Evolutionary conservation across 2,329 filamentous ascomycete species (phyloP).

Genomic region (Penicillium olsonii): DNA sequence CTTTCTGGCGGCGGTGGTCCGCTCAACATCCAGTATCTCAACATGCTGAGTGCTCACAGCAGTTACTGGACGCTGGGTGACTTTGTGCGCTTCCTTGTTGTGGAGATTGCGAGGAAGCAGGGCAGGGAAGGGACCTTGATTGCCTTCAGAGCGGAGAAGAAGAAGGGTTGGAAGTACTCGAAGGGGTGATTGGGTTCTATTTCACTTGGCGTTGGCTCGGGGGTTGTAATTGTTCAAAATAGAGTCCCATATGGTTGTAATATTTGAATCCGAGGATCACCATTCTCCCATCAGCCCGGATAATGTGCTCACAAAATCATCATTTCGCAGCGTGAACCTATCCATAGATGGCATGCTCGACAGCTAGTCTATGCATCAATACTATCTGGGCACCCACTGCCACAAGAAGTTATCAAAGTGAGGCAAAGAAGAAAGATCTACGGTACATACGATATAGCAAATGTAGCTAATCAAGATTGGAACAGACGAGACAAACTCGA

Average conservation of each 20-base stretch:
- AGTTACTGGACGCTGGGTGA: conserved; percentile 89
- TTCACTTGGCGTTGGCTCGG: neutral
- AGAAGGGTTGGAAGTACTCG: conserved; percentile 51
- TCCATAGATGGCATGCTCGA: too few species aligned
- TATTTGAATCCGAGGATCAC: neutral
- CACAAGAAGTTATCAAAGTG: too few species aligned
- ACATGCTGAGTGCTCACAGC: conserved; percentile 93
- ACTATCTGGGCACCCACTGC: too few species aligned
- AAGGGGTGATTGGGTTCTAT: conserved; percentile 22
- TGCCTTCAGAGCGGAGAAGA: conserved; percentile 57
- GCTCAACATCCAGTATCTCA: conserved; percentile 92
- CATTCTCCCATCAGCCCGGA: too few species aligned
- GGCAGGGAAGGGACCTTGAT: conserved; percentile 63
- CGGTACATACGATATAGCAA: too few species aligned
- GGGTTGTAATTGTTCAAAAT: neutral
- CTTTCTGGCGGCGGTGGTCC: conserved; percentile 81
- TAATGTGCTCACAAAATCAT: too few species aligned
- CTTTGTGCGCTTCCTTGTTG: conserved; percentile 85
- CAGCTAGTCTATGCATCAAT: too few species aligned
- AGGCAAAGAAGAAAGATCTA: too few species aligned
- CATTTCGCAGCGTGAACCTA: too few species aligned
- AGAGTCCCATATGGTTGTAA: neutral
- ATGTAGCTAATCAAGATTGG: too few species aligned
- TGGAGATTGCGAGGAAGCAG: conserved; percentile 76
- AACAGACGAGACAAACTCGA: too few species aligned